phyloP scores from a whole-genome alignment of 805 yeast genomes.

The Hanseniaspora mollemarum region DNA sequence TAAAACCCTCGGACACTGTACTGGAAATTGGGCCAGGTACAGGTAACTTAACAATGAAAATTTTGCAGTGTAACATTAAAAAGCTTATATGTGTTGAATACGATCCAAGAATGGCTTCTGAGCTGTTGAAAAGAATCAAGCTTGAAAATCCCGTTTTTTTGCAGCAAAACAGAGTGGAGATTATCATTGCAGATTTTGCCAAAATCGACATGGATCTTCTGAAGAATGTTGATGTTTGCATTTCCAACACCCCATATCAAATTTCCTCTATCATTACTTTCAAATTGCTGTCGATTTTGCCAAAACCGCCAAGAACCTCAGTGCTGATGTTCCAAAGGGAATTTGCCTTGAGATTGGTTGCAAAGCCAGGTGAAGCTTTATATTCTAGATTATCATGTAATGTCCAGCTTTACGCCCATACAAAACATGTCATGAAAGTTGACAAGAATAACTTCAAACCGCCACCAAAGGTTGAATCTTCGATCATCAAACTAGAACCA shows the following conservation, averaged over 20 bases:
- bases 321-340: slow-evolving; percentile 97
- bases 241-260: slow-evolving; percentile 95
- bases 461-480: slow-evolving; percentile 96
- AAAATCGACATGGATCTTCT: slow-evolving; percentile 55
- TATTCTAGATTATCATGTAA: slow-evolving; percentile 91
- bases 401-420: slow-evolving; percentile 99
- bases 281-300: slow-evolving; percentile 68
- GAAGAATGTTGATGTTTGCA: slow-evolving; percentile 91
- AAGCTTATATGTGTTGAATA: slow-evolving; percentile 94
- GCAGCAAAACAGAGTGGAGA: slow-evolving; percentile 53
- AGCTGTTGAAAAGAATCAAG: slow-evolving; percentile 88
- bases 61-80: slow-evolving; percentile 70
- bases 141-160: slow-evolving; percentile 9
- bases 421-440: slow-evolving; percentile 95
- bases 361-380: slow-evolving; percentile 90
- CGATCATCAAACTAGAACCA: slow-evolving; percentile 87
- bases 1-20: slow-evolving; percentile 84
- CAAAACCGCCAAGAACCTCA: slow-evolving; percentile 87
- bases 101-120: slow-evolving; percentile 99
- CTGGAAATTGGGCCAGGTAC: slow-evolving; percentile 99
- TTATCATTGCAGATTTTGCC: slow-evolving; percentile 89
- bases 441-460: slow-evolving; percentile 95
- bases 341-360: slow-evolving; percentile 83
- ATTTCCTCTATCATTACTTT: slow-evolving; percentile 94
- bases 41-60: slow-evolving; percentile 89